These are phyloP conservation scores for Globisporangium iwayamae DNA, from an alignment of 352 stramenopile genomes.

Conservation along the genomic window DNA sequence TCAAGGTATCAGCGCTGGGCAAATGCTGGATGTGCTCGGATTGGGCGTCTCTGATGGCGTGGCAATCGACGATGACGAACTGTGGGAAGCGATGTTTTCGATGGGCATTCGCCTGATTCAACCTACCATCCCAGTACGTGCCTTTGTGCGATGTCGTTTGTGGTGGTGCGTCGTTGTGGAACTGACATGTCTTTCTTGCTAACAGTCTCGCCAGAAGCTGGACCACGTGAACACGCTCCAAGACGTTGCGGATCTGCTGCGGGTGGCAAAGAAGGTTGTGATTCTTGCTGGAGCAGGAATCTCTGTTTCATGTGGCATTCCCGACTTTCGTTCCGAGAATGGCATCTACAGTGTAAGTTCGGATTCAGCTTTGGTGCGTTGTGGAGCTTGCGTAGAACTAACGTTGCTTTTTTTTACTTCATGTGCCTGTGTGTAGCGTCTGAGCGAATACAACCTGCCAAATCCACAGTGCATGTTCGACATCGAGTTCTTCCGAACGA, in stretches of 20 bases:
- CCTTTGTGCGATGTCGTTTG: background rate
- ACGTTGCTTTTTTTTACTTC: background rate
- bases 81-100: conserved; percentile 83
- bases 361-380: background rate
- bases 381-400: background rate
- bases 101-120: conserved; percentile 83
- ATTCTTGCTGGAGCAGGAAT: conserved; percentile 94
- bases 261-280: conserved; percentile 85
- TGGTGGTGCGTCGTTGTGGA: background rate
- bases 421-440: conserved; percentile 29
- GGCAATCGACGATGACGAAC: conserved; percentile 73
- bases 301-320: conserved; percentile 96
- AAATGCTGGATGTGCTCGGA: conserved; percentile 79
- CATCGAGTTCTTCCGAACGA: conserved; percentile 95
- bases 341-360: conserved; percentile 87
- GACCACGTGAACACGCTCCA: conserved; percentile 61
- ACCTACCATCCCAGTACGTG: conserved; percentile 47
- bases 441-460: conserved; percentile 78
- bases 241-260: conserved; percentile 72
- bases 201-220: conserved; percentile 44
- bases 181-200: background rate
- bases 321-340: conserved; percentile 96
- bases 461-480: conserved; percentile 91
- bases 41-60: conserved; percentile 75
- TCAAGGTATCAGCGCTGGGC: conserved; percentile 47